Evolutionary conservation across 2,329 filamentous ascomycete genomes (phyloP), one percentile per base, ranked within the genome.

Genomic region (Monilinia aucupariae): DNA sequence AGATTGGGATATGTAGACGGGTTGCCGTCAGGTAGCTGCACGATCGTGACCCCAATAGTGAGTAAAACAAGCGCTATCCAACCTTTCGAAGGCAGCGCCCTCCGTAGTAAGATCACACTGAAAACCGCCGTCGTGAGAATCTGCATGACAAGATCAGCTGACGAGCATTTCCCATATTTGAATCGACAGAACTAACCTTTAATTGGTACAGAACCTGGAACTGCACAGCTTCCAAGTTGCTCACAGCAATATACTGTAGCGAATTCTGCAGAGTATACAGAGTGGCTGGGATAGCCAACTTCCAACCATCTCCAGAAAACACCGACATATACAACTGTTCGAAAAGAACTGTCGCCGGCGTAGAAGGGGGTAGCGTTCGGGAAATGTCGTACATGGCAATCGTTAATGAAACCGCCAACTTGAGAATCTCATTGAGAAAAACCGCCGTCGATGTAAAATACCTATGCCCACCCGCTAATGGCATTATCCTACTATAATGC

Each of bases 401-500:
- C 7, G 90, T 91, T 49, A 97, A 79, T 69, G 90, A 96, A 62
- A 97, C 85, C 45, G 87, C 84, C 41, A 97, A 83, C 77, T 97
- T 97, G 71, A 97, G 83, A 53, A 96, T 83, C 77, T 99, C 94
- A 75, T 92, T 94, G 67, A 97, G 81, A 74, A 97, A 91, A 61
- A 99, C 91, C 50, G 93, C 92, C 12, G 94, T 97, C 49, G 92
- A 97, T 47, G 93, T 88, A 70, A 94, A 91, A 76, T 97, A 97
- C 74, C 92, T 88, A 73, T 92, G 90, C 68, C 91, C 90, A 74
- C 88, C 86, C 12, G 84, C 81, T 12, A 87, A 82, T n/a, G 92
- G 89, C 92, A 97, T 97, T 65, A 96, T 86, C 68, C 92, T 86
- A 37, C 92, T 96, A 76, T 97, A 96, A 78, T 97, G 93, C 82